Base-by-base conservation (phyloP, 192 early-diverging fungal species). In the Diversispora eburnea region DNA sequence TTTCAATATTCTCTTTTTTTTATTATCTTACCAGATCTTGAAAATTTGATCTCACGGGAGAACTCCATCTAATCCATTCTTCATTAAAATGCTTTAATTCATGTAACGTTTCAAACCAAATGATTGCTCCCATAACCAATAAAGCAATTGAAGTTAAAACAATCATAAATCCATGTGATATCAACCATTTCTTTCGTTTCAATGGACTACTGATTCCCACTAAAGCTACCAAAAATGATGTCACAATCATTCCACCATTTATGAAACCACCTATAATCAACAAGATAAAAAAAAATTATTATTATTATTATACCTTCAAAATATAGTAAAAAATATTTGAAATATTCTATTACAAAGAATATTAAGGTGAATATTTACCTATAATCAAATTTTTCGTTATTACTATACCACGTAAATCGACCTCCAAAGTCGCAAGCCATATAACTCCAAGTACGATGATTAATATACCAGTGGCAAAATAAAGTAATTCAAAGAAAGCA, bases 81-180 rank as follows among this genome's bases (percentile, higher is more conserved):
- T 65, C 43, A n/a, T 60, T 43, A 58, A 70, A 79, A 5, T 72
- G 47, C 56, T 62, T 57, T 46, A 77, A 64, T 77, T 79, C 79
- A 9, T 78, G 61, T 25, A 82, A 69, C 39, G 81, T 79, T 63
- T 72, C 74, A 75, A 82, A 82, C 81, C 81, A 82, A 65, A 82
- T 77, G 6, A 58, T 47, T 8, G 74, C 81, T 47, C 81, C 81
- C 12, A 82, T 39, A 9, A 60, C 66, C 66, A 82, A 47, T 47
- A 79, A 70, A n/a, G 74, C 76, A 17, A 70, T 0, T 49, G 76
- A 56, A 43, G 70, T 22, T 8, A 72, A 12, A 46, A 72, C 42
- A 47, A 72, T 48, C 12, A 72, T 25, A 33, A 72, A 20, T 39
- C n/a, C 54, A 39, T 72, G 70, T 25, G 33, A 7, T 5, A 39